phyloP scores from a whole-genome alignment of 2,329 filamentous ascomycete species.

The Juglanconis oblonga region DNA sequence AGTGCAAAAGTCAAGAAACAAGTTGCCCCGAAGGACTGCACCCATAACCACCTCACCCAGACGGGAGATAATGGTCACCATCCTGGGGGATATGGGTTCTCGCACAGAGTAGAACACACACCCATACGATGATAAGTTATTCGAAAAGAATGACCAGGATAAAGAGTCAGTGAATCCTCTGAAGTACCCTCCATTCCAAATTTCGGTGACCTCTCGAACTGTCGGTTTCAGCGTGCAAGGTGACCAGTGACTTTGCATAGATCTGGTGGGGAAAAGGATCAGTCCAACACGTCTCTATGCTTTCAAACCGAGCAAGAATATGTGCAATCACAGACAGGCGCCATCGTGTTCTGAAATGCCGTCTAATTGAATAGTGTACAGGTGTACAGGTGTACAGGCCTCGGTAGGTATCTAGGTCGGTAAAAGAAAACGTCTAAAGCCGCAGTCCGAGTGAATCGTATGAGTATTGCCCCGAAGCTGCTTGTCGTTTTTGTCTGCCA shows the following conservation, averaged over 20 bases:
- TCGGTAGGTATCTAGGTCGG: slow-evolving; percentile 31
- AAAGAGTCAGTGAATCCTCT: no score
- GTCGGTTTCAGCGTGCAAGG: neutral
- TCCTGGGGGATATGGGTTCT: no score
- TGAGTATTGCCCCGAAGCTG: slow-evolving; percentile 9
- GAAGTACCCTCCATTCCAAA: no score
- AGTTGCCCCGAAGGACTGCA: no score
- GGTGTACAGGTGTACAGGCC: slow-evolving; percentile 51
- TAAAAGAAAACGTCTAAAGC: slow-evolving; percentile 45
- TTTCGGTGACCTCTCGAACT: neutral
- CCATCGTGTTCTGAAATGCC: slow-evolving; percentile 18
- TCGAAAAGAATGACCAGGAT: no score
- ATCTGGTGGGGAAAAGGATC: neutral
- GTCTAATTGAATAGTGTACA: slow-evolving; percentile 55
- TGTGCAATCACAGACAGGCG: neutral
- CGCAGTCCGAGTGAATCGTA: slow-evolving; percentile 35
- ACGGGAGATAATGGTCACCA: no score
- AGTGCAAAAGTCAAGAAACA: no score
- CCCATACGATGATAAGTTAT: no score
- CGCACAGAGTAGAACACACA: no score
- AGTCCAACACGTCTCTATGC: neutral
- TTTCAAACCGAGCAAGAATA: neutral
- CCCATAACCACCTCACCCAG: no score
- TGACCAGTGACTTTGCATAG: neutral
- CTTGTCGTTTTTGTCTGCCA: slow-evolving; percentile 13